Conservation (phyloP, 2,329 filamentous ascomycete genomes). For the Cladosporium halotolerans region DNA sequence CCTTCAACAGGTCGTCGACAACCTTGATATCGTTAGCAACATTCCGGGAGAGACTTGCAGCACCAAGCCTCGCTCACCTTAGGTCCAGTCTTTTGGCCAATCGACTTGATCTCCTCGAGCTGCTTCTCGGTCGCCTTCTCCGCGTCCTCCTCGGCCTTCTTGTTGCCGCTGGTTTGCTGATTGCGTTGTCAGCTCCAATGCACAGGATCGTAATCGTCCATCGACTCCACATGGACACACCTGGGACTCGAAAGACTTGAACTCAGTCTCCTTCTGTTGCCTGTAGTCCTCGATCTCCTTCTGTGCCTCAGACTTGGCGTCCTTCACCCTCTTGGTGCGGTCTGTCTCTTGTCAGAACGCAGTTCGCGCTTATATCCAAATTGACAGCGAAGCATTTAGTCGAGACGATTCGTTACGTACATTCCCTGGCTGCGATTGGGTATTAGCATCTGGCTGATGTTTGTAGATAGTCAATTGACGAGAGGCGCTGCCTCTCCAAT, state of each 20-base stretch:
- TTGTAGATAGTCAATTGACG: background rate
- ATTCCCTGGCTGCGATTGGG: constrained; percentile 66
- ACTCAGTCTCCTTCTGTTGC: constrained; percentile 84
- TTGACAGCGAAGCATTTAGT: too few species aligned
- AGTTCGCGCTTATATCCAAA: too few species aligned
- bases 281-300: constrained; percentile 95
- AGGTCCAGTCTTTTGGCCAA: constrained; percentile 71
- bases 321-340: constrained; percentile 94
- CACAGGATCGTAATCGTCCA: background rate
- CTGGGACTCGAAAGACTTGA: constrained; percentile 86
- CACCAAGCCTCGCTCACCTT: constrained; percentile 32
- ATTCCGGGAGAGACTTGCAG: background rate
- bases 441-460: constrained; percentile 3
- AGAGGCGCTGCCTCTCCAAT: background rate
- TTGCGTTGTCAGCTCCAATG: constrained; percentile 1
- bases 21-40: constrained; percentile 41
- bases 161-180: constrained; percentile 89
- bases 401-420: constrained; percentile 44
- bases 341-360: constrained; percentile 44
- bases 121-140: constrained; percentile 74
- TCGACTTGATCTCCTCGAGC: constrained; percentile 73
- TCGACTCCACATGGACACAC: constrained; percentile 34
- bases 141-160: constrained; percentile 63
- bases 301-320: constrained; percentile 92
- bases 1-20: constrained; percentile 72